Evolutionary conservation across 2,329 filamentous ascomycete genomes (phyloP).

Genomic region (Trichoderma koningii): DNA sequence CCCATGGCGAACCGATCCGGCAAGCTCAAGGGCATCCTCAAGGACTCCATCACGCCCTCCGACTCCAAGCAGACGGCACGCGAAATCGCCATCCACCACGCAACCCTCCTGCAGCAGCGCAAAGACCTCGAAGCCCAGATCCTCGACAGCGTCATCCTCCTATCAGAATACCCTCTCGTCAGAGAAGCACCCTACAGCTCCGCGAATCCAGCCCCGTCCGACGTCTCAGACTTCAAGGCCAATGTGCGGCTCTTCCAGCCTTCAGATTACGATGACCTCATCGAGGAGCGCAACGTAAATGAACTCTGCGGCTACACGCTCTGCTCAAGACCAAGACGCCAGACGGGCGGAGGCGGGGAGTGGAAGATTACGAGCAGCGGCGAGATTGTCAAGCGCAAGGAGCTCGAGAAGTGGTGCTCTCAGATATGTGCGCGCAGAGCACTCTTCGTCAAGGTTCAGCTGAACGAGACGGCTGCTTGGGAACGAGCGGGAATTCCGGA

Average conservation of each 20-base stretch:
- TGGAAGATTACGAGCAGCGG: slow-evolving; percentile 65
- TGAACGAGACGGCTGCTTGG: slow-evolving; percentile 84
- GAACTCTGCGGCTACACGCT: slow-evolving; percentile 81
- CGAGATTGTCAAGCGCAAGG: slow-evolving; percentile 68
- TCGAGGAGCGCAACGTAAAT: slow-evolving; percentile 85
- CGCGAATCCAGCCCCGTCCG: slow-evolving; percentile 55
- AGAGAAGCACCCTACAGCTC: slow-evolving; percentile 43
- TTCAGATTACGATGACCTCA: slow-evolving; percentile 83
- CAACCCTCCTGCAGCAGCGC: slow-evolving; percentile 76
- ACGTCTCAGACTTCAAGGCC: slow-evolving; percentile 65
- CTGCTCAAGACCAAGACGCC: slow-evolving; percentile 66
- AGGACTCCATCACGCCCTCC: slow-evolving; percentile 47
- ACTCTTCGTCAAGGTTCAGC: slow-evolving; percentile 84
- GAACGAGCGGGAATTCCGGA: slow-evolving; percentile 65
- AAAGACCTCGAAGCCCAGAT: slow-evolving; percentile 78
- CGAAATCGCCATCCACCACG: slow-evolving; percentile 78
- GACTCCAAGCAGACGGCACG: slow-evolving; percentile 45
- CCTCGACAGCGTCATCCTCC: slow-evolving; percentile 68
- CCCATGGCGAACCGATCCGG: slow-evolving; percentile 37
- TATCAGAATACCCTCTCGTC: slow-evolving; percentile 61
- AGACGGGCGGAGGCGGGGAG: slow-evolving; percentile 58
- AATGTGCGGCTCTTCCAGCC: slow-evolving; percentile 77
- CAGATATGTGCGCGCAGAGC: slow-evolving; percentile 75
- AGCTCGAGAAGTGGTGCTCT: slow-evolving; percentile 86
- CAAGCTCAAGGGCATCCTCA: slow-evolving; percentile 61